Conservation (phyloP, 768 basidiomycete species). For the Lactarius hatsudake region DNA sequence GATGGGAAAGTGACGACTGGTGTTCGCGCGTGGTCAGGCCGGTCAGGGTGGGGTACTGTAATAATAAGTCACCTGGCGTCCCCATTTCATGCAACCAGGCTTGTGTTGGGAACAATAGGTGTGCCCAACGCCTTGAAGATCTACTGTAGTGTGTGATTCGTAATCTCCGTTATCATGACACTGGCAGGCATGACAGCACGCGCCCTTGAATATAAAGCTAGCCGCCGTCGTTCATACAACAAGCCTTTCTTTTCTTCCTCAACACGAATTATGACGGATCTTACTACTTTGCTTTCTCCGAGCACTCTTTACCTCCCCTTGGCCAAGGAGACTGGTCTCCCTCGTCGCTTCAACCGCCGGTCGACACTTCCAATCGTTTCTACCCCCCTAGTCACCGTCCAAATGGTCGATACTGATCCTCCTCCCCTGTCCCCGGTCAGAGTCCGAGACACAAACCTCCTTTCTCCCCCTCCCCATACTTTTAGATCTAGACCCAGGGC, state of each 20-base stretch:
- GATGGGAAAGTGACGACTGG: not conserved
- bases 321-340: slow-evolving; percentile 9
- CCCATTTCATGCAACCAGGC: not conserved
- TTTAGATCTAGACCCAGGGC: not conserved
- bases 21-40: not conserved
- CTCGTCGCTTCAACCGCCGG: slow-evolving; percentile 14
- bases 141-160: not conserved
- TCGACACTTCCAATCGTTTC: slow-evolving; percentile 5
- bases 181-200: not conserved
- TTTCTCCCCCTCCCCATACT: slow-evolving; percentile 18
- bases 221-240: not conserved
- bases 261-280: slow-evolving; percentile 18
- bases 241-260: not conserved
- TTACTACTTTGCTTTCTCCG: slow-evolving; percentile 16
- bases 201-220: not conserved
- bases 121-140: not conserved
- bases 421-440: slow-evolving; percentile 1
- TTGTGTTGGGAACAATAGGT: not conserved
- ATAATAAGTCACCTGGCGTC: not conserved
- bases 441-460: not conserved
- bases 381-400: slow-evolving; percentile 16
- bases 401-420: slow-evolving; percentile 19
- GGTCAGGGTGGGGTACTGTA: not conserved
- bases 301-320: slow-evolving; percentile 20
- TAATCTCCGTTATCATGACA: not conserved